Evolutionary conservation across 352 stramenopile species (phyloP).

Genomic region (Phytopythium litorale): DNA sequence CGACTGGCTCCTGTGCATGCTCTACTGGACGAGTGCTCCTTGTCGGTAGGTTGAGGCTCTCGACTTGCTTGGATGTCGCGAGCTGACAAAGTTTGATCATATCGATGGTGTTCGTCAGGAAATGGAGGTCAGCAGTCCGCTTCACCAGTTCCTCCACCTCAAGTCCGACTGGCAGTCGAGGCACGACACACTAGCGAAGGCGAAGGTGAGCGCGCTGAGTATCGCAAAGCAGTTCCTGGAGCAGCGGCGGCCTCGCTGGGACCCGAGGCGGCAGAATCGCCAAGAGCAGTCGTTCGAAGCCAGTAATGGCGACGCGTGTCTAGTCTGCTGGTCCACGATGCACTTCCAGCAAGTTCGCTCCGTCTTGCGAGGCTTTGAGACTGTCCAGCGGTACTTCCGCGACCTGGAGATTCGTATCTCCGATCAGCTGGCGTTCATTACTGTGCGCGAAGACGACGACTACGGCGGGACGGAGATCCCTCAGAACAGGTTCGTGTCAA

Average conservation of each 20-base stretch:
- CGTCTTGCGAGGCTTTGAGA: slow-evolving; percentile 20
- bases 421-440: slow-evolving; percentile 20
- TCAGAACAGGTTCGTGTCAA: slow-evolving; percentile 18
- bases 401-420: slow-evolving; percentile 26
- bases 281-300: slow-evolving; percentile 13
- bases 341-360: slow-evolving; percentile 23
- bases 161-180: slow-evolving; percentile 11
- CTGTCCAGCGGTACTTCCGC: slow-evolving; percentile 9
- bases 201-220: slow-evolving; percentile 24
- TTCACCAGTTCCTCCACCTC: slow-evolving; percentile 29
- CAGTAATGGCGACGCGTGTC: slow-evolving; percentile 14
- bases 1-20: slow-evolving; percentile 15
- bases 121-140: slow-evolving; percentile 6
- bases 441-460: slow-evolving; percentile 23
- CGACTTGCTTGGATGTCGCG: not conserved
- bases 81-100: not conserved
- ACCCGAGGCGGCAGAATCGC: slow-evolving; percentile 6
- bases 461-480: slow-evolving; percentile 10
- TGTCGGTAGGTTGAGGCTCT: slow-evolving; percentile 8
- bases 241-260: slow-evolving; percentile 22
- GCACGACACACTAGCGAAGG: slow-evolving; percentile 13
- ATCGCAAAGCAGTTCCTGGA: slow-evolving; percentile 21
- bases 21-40: slow-evolving; percentile 13
- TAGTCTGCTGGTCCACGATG: slow-evolving; percentile 14
- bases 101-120: not conserved